Base-by-base conservation (phyloP, 2,329 filamentous ascomycete species). In the Venturia effusa region DNA sequence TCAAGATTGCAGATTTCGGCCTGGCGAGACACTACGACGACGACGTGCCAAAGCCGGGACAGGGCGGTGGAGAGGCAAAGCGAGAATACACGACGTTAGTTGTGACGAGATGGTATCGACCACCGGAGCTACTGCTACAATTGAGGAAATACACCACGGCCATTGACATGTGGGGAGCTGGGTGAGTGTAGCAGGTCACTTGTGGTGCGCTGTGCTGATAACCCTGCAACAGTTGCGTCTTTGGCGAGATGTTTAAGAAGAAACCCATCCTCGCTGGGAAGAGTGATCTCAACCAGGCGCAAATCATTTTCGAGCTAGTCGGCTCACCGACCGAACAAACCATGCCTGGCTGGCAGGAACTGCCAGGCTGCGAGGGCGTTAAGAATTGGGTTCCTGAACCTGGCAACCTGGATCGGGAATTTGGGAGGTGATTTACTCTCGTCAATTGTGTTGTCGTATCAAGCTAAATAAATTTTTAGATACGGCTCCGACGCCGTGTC, bases 101-200 rank as follows among this genome's bases (percentile, higher is more conserved):
- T 22, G 94, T 99, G 13, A 99, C 94, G 19, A 82, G 94, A 71
- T 99, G 94, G 94, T 99, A 99, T 74, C 83, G 94, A 30, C 94
- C 94, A 40, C 94, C 94, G 0, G 94, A 99, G 80, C 81, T 99
- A 45, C 80, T 99, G 39, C 82, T 99, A 60, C 89, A 93, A 67
- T 81, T 99, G 39, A 87, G 92, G 70, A 86, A 86, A 68, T 99
- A 99, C 76, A 99, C 94, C n/a, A 91, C 92, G 17, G 92, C 94
- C 11, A 97, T 99, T 70, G 94, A 99, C 75, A 86, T 99, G 77
- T 99, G 94, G 94, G 94, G 94, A 69, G 93, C 97, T 69, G 94
- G 93, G 89, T 92, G 80, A 79, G 85, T 74, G 61, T 7, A 17
- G 32, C 61, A 17, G 11, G n/a, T 6, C 55, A 59, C 7, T 8